Conservation (phyloP, 495 filamentous ascomycete genomes). For the Penicillium herquei region DNA sequence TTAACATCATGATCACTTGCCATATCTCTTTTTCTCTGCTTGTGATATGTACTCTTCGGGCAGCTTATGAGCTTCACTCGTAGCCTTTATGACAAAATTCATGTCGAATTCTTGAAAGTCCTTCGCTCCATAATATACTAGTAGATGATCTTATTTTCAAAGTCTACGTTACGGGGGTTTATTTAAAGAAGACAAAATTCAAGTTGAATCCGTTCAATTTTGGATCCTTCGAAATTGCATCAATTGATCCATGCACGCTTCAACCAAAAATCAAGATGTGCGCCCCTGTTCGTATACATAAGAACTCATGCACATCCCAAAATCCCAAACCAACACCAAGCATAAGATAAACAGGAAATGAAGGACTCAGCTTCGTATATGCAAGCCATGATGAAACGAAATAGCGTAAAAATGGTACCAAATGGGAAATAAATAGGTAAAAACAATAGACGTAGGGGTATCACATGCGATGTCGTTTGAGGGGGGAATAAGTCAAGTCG, state of each 20-base stretch:
- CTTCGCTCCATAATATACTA: not conserved
- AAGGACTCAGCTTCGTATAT: slow-evolving; percentile 3
- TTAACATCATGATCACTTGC: slow-evolving; percentile 4
- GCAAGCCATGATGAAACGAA: not conserved
- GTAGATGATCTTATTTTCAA: not conserved
- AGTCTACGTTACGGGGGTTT: not conserved
- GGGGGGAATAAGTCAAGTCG: slow-evolving; percentile 15
- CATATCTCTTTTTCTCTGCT: slow-evolving; percentile 11
- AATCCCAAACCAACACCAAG: slow-evolving; percentile 3
- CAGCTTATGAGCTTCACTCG: slow-evolving; percentile 53
- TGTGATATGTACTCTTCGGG: slow-evolving; percentile 10
- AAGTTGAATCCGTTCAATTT: not conserved
- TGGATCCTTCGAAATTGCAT: not conserved
- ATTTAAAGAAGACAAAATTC: not conserved
- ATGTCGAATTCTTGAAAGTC: not conserved
- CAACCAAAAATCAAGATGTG: not conserved
- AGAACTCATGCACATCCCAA: not conserved
- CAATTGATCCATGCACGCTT: not conserved
- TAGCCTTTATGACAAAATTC: not conserved
- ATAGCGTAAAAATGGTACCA: not conserved
- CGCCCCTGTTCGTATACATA: slow-evolving; percentile 1
- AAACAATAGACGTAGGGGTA: slow-evolving; percentile 21
- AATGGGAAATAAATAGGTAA: not conserved
- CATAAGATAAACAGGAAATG: not conserved
- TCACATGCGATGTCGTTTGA: slow-evolving; percentile 32